Evolutionary conservation across 176 grass and related monocot genomes (phyloP).

Genomic region (Neostapfia colusana): DNA sequence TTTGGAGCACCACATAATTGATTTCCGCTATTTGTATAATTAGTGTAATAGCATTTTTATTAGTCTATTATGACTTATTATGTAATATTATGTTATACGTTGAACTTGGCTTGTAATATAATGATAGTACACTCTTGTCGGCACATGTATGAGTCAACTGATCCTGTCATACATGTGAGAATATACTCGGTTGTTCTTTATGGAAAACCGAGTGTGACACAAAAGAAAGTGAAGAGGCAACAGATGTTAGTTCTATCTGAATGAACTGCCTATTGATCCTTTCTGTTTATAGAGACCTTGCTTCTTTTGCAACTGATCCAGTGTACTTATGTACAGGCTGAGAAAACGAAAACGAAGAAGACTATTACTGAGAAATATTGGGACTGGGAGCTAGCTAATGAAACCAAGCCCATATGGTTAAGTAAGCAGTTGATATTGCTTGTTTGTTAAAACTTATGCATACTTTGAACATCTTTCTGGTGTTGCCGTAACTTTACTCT

Average conservation of each 20-base stretch:
- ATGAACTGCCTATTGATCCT: neutral
- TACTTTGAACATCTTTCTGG: constrained; percentile 3
- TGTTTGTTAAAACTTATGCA: neutral
- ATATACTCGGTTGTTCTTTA: too few relatives aligned
- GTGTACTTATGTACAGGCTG: constrained; percentile 45
- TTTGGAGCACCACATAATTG: too few relatives aligned
- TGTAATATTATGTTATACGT: too few relatives aligned
- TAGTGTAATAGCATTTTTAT: too few relatives aligned
- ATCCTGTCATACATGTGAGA: too few relatives aligned
- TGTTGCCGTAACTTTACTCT: neutral
- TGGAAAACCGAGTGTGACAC: too few relatives aligned
- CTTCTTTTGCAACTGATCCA: neutral
- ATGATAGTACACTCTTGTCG: too few relatives aligned
- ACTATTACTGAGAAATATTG: constrained; percentile 84
- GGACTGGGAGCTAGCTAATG: constrained; percentile 90
- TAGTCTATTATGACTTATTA: too few relatives aligned
- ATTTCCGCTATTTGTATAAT: too few relatives aligned
- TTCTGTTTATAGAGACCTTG: neutral
- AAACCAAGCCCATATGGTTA: constrained; percentile 92
- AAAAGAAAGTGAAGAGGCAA: constrained; percentile 75
- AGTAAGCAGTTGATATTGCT: constrained; percentile 7
- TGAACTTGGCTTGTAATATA: too few relatives aligned
- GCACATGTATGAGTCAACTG: too few relatives aligned
- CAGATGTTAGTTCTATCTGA: constrained; percentile 35
- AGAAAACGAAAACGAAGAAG: constrained; percentile 72